Evolutionary conservation across 306 rosid genomes (phyloP), one percentile per base, ranked within the genome.

Genomic region (Albizia julibrissin): DNA sequence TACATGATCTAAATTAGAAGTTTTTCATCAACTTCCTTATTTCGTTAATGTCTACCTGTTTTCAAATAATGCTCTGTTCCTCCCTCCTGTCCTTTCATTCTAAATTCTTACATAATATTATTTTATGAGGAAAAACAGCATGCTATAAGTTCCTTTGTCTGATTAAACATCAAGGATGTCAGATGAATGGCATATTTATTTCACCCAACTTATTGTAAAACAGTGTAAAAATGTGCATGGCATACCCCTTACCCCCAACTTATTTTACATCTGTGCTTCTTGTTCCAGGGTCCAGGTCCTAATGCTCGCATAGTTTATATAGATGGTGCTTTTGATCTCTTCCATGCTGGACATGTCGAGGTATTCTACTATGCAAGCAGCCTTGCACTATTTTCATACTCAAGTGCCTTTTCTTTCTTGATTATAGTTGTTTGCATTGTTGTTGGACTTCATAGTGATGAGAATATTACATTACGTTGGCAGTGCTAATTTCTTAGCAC

Each of bases 271-370:
- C 61, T 10, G 3, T 76, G 64, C n/a, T 72, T 82, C 1, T 13
- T 79, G 56, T 89, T 79, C 62, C 68, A 96, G 98, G 95, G 94
- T 67, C 99, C 98, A 84, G 97, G 95, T 81, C 99, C 98, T 61
- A 89, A 90, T 94, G 93, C 99, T 52, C 93, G 89, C 78, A 85
- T 96, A 78, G 99, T 96, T 78, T 96, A 96, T 87, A 94, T 96
- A 73, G 99, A 92, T 81, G 99, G 99, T 26, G 99, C 99, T 74
- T 96, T 96, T 91, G 99, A 96, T 88, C 98, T 96, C 79, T 96
- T 96, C 80, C 99, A 96, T 64, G 98, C 99, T 0, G 99, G 99
- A 64, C 99, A 96, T 37, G 98, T 96, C 47, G 99, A 96, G 99
- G 68, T 62, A 27, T 12, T 7, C 21, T 62, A 4, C 68, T 13